Percentiles rank a stretch among this genome's conserved stretches.
phyloP scores from a whole-genome alignment of 2,329 filamentous ascomycete species.

The Fusarium xylarioides region DNA sequence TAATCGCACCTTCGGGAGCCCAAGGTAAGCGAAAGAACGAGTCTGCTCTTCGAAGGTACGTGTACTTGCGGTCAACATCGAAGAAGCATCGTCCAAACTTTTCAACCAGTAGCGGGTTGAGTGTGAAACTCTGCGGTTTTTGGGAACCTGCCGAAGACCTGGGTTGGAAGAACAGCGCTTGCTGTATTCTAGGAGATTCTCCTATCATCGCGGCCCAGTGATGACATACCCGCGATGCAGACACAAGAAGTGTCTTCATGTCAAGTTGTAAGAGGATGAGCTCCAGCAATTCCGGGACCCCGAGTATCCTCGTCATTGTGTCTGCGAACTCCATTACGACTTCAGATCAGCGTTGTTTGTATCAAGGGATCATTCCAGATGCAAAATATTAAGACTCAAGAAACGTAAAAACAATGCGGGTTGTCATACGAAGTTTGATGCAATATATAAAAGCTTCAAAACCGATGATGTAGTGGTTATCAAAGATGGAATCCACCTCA shows the following conservation, averaged over 20 bases:
- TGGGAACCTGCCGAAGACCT: not conserved
- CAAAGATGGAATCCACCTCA: not conserved
- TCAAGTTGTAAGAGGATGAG: constrained; percentile 40
- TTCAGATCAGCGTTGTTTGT: not conserved
- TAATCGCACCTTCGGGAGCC: constrained; percentile 12
- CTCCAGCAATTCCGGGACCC: constrained; percentile 41
- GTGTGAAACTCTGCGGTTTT: not conserved
- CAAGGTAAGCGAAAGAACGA: constrained; percentile 30
- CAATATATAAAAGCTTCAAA: not conserved
- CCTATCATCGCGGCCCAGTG: constrained; percentile 29
- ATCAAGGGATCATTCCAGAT: not conserved
- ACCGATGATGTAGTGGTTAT: not conserved
- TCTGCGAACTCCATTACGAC: not conserved
- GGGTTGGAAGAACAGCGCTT: constrained; percentile 23
- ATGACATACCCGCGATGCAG: constrained; percentile 37
- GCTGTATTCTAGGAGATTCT: constrained; percentile 21
- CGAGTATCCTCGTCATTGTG: not conserved
- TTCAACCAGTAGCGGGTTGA: constrained; percentile 31
- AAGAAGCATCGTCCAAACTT: constrained; percentile 35
- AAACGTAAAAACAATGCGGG: not conserved
- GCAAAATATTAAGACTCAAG: not conserved
- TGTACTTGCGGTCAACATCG: constrained; percentile 11
- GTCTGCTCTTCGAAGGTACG: constrained; percentile 26
- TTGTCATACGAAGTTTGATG: not conserved
- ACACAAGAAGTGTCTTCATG: constrained; percentile 41